phyloP scores from a whole-genome alignment of 352 stramenopile species.

The Phytopythium boreale region DNA sequence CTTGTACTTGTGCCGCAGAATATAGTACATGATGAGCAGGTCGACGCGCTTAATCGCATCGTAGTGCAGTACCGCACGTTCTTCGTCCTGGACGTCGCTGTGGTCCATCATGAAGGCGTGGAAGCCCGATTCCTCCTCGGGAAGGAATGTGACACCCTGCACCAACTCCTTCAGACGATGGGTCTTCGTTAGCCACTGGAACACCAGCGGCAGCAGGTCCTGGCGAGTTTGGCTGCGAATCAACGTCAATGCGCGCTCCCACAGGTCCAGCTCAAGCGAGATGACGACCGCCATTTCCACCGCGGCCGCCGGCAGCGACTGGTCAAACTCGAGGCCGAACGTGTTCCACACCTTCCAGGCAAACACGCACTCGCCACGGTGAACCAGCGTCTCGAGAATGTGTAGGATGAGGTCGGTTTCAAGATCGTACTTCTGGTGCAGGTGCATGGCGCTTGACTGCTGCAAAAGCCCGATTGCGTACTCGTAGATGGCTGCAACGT shows the following conservation, averaged over 20 bases:
- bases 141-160: constrained; percentile 49
- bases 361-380: constrained; percentile 66
- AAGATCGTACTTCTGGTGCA: constrained; percentile 73
- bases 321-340: constrained; percentile 58
- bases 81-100: constrained; percentile 34
- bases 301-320: constrained; percentile 34
- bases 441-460: constrained; percentile 69
- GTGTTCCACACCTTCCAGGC: constrained; percentile 87
- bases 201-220: constrained; percentile 59
- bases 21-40: constrained; percentile 84
- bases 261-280: constrained; percentile 70
- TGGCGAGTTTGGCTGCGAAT: constrained; percentile 51
- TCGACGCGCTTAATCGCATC: constrained; percentile 71
- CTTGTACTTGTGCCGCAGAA: constrained; percentile 69
- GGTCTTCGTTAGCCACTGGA: constrained; percentile 74
- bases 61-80: constrained; percentile 47
- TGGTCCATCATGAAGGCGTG: constrained; percentile 78
- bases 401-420: constrained; percentile 70
- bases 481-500: constrained; percentile 64
- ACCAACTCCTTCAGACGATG: constrained; percentile 74
- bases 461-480: constrained; percentile 54
- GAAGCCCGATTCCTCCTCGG: constrained; percentile 54
- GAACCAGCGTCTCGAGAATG: constrained; percentile 74
- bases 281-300: constrained; percentile 77
- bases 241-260: constrained; percentile 67